phyloP scores from a whole-genome alignment of 352 stramenopile species.

The Phytophthora tubulina region DNA sequence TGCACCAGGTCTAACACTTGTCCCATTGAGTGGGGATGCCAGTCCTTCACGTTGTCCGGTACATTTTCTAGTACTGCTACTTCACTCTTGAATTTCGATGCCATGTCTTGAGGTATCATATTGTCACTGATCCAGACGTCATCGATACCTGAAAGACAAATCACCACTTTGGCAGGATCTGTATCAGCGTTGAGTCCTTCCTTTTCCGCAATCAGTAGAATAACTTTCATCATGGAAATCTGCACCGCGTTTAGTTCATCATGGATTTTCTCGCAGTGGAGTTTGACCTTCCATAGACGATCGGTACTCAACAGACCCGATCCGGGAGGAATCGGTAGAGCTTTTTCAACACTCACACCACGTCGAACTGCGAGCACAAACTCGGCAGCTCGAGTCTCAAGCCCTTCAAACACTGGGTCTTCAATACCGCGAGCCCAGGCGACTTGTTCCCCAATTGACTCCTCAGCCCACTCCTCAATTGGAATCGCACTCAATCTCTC shows the following conservation, averaged over 20 bases:
- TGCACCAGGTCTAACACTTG: conserved; percentile 27
- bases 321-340: conserved; percentile 21
- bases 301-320: conserved; percentile 10
- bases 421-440: no score
- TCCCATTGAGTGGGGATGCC: conserved; percentile 57
- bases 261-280: conserved; percentile 26
- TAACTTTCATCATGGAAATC: background rate
- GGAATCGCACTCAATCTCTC: conserved; percentile 25
- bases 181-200: conserved; percentile 14
- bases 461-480: conserved; percentile 24
- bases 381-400: background rate
- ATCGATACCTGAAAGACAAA: conserved; percentile 42
- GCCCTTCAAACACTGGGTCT: no score
- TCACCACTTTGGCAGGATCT: conserved; percentile 15
- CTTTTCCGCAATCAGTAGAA: conserved; percentile 9
- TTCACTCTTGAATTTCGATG: conserved; percentile 39
- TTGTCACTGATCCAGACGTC: conserved; percentile 51
- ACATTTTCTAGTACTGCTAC: conserved; percentile 49
- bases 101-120: conserved; percentile 35
- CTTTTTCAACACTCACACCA: conserved; percentile 15
- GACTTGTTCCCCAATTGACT: background rate
- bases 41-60: conserved; percentile 57
- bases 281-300: conserved; percentile 17
- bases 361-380: conserved; percentile 24
- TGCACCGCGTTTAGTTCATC: background rate